Evolutionary conservation across 2,329 filamentous ascomycete genomes (phyloP), one percentile per base, ranked within the genome.

Genomic region (Fusarium avenaceum): DNA sequence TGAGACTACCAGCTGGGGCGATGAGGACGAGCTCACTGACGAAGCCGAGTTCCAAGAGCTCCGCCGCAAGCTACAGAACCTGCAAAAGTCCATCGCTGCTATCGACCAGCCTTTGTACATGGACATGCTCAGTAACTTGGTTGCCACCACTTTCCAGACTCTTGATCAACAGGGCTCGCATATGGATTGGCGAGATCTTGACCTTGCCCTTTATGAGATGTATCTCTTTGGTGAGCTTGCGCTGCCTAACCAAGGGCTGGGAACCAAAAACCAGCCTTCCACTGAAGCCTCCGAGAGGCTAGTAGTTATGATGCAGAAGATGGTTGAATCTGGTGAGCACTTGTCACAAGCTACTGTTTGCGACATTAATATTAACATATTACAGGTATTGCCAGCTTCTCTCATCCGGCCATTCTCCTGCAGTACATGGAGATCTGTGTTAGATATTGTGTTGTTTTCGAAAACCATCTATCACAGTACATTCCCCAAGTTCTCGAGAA

Each of bases 401-500:
- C 90, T 17, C 96, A 98, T 76, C 95, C 96, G 2, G 93, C 94
- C 17, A 94, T 97, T 51, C 89, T 97, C 67, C 85, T 99, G 22
- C 94, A 97, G 80, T 99, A 97, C 76, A 97, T 99, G 94, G 96
- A 99, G 78, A 97, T 97, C 35, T 97, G 94, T 78, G 94, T 97
- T 56, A 90, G 96, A 50, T 99, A 99, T 80, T 92, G 91, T 76
- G 88, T 90, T 28, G 97, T 97, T 78, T 98, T 99, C 76, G 94
- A 98, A 76, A 89, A 89, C 57, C 92, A 97, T 75, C 85, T 64
- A 89, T 30, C 85, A 10, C 61, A 90, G 22, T 90, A 93, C 63
- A 96, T 98, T 49, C 92, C 93, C 3, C 91, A 90, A 68, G 93
- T 96, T 2, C 85, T 99, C 42, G 94, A 97, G 75, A 94, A 91